Evolutionary conservation across 352 stramenopile genomes (phyloP).

Genomic region (Globisporangium rhizosaccharum): DNA sequence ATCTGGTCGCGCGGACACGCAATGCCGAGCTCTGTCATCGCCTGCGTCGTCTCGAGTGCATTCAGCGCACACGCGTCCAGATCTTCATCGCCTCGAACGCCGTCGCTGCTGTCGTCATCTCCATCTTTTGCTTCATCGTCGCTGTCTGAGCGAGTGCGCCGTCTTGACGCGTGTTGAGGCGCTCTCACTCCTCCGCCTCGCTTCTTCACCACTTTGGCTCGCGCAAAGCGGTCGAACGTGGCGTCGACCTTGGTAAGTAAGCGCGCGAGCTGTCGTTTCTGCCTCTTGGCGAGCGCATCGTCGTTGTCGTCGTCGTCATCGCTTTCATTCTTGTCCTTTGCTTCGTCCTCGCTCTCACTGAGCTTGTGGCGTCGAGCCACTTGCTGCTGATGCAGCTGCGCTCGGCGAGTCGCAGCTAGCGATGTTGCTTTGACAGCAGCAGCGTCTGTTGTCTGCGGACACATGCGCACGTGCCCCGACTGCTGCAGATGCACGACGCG

Average conservation of each 20-base stretch:
- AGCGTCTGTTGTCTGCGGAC: slow-evolving; percentile 21
- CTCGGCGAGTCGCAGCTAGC: slow-evolving; percentile 3
- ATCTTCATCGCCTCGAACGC: slow-evolving; percentile 19
- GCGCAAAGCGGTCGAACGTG: slow-evolving; percentile 20
- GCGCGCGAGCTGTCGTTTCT: slow-evolving; percentile 7
- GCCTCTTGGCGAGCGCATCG: slow-evolving; percentile 2
- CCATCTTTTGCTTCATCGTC: slow-evolving; percentile 3
- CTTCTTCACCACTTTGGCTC: slow-evolving; percentile 1
- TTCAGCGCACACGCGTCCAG: slow-evolving; percentile 17
- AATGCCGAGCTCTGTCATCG: slow-evolving; percentile 62
- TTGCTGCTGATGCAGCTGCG: slow-evolving; percentile 5
- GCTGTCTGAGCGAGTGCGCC: neutral
- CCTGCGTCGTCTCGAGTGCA: slow-evolving; percentile 55
- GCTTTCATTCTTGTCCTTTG: neutral
- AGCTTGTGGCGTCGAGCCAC: neutral
- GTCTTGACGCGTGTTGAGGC: neutral
- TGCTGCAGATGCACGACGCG: slow-evolving; percentile 71
- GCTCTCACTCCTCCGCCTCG: neutral
- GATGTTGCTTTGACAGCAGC: neutral
- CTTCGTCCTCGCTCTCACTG: slow-evolving; percentile 8
- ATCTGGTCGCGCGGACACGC: slow-evolving; percentile 55
- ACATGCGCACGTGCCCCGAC: slow-evolving; percentile 64
- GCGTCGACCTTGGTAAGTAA: slow-evolving; percentile 9
- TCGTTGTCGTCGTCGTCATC: neutral
- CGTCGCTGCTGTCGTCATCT: slow-evolving; percentile 27